These are phyloP conservation scores for Exophiala xenobiotica DNA, from an alignment of 2,329 filamentous ascomycete genomes.

Conservation along the genomic window DNA sequence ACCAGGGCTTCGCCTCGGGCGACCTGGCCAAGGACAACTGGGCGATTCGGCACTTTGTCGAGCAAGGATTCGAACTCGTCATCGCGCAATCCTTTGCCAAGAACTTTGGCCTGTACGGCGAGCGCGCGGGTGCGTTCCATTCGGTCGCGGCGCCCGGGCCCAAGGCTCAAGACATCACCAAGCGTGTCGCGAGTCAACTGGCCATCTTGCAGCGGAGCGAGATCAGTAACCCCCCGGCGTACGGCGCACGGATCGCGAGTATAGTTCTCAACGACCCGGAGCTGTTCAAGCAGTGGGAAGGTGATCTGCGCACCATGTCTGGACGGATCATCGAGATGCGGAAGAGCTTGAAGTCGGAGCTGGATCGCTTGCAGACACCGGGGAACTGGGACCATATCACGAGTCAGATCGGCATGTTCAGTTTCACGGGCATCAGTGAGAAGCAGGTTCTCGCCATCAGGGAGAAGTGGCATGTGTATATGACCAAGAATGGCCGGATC, in stretches of 20 bases:
- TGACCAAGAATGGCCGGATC: constrained; percentile 95
- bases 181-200: constrained; percentile 78
- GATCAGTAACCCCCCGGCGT: constrained; percentile 94
- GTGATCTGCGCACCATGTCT: constrained; percentile 88
- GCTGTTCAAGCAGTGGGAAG: constrained; percentile 89
- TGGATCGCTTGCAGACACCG: constrained; percentile 82
- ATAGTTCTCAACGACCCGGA: constrained; percentile 77
- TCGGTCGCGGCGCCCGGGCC: constrained; percentile 72
- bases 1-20: constrained; percentile 92
- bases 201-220: constrained; percentile 94
- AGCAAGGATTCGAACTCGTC: constrained; percentile 76
- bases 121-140: constrained; percentile 95
- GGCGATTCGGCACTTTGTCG: constrained; percentile 91
- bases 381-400: constrained; percentile 97
- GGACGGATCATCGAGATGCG: constrained; percentile 95
- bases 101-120: constrained; percentile 82
- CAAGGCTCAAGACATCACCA: constrained; percentile 61
- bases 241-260: constrained; percentile 85
- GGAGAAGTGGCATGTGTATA: constrained; percentile 52
- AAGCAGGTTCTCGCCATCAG: constrained; percentile 23
- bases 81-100: constrained; percentile 63
- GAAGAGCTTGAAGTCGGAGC: constrained; percentile 69
- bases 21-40: constrained; percentile 80
- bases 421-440: constrained; percentile 57
- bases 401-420: constrained; percentile 99